Base-by-base conservation (phyloP, 2,329 filamentous ascomycete species). In the Monosporascus sp. region DNA sequence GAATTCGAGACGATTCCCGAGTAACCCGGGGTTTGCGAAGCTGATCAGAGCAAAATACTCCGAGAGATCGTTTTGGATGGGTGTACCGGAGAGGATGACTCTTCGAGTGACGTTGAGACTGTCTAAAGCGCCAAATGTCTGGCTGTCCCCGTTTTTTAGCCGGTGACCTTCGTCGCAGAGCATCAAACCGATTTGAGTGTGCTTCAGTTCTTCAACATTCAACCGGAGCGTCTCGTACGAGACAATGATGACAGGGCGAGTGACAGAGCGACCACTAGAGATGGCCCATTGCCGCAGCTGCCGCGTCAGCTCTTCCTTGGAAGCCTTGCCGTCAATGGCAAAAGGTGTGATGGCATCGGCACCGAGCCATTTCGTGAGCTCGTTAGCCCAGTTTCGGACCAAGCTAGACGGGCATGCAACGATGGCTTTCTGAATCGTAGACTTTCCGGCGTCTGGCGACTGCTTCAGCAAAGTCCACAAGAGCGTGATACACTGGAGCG, bases 381-480 rank as follows among this genome's bases (percentile, higher is more conserved):
- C 94, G 65, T 97, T 97, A 46, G 93, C 94, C 94, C 94, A 99
- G 65, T 99, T 99, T 59, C 90, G 87, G 35, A 99, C 94, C 69
- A 99, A 76, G 80, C 91, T 97, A 2, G 94, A 96, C 0, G 94
- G 94, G 62, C 94, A 99, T 11, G 91, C 94, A 61, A 99, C 96
- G 41, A 99, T 90, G 50, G 91, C 95, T 69, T 99, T 99, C 63
- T 96, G 90, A 45, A 99, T 96, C 0, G 90, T 95, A 1, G 88
- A 73, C 68, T 92, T 97, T 20, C 94, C 94, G n/a, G 93, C 90
- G 41, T 97, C 90, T 0, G 94, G 90, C 0, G 92, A 96, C 67
- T 99, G 94, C 70, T 97, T 97, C 17, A 99, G 75, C 1, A 99
- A 74, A 1, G 94, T 99, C 94, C 94, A 99, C 78, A 99, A 87